Base-by-base conservation (phyloP, 306 rosid species). In the Vachellia collinsii region DNA sequence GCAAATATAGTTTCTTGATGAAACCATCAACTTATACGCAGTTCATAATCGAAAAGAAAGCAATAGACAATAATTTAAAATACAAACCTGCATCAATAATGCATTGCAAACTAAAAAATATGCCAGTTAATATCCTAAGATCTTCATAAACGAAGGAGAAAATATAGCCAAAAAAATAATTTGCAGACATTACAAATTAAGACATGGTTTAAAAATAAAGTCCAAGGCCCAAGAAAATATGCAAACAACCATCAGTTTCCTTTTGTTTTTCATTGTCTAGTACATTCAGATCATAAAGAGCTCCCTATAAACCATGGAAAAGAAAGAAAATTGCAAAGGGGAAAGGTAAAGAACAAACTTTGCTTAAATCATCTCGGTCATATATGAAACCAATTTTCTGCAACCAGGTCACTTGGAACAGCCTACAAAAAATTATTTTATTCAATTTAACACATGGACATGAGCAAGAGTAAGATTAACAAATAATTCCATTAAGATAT, bases 401-500 rank as follows among this genome's bases (percentile, higher is more conserved):
- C 98, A 87, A 58, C 97, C 97, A 93, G 65, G 89, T 86, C 86
- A 93, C 86, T 86, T 95, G 98, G 84, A 91, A 85, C 82, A 95
- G 86, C 97, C 97, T 95, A 85, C 93, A 91, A 87, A 82, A 77
- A 67, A 71, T 64, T 8, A 75, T 59, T 62, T 51, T 47, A 71
- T 83, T 13, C 83, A 76, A 48, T 77, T 70, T 43, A 78, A 48
- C 14, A 58, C 72, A 82, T 46, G 6, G 74, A 62, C 62, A 67
- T 38, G 22, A 14, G 3, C 23, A 77, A 78, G 51, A 6, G 64
- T 59, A 7, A 72, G 4, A 9, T 12, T 11, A 20, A 53, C 25
- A 6, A 53, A 53, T 17, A 19, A 53, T 19, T 25, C 63, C 20
- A 61, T 70, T 10, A 9, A 20, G 75, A 77, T 72, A 56, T 62